Percentiles rank a stretch among this genome's conserved stretches.
Conservation (phyloP, 1,139 yeast genomes). For the Blastobotrys persicus region DNA sequence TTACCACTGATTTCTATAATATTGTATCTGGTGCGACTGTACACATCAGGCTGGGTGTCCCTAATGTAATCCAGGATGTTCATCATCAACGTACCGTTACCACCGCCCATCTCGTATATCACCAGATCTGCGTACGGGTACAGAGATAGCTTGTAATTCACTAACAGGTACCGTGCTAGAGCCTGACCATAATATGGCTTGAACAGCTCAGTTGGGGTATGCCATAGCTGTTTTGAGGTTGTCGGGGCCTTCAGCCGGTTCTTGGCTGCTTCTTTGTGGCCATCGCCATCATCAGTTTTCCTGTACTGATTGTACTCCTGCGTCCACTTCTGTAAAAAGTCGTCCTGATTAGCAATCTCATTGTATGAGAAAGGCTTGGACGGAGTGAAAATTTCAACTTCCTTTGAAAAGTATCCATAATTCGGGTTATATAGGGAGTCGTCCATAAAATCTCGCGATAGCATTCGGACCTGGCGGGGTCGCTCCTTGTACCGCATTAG, state of each 20-base stretch:
- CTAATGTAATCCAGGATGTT: constrained; percentile 70
- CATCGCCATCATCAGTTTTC: constrained; percentile 37
- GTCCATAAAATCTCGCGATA: constrained; percentile 75
- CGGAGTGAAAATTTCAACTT: constrained; percentile 66
- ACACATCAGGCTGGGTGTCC: constrained; percentile 66
- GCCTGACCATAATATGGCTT: constrained; percentile 82
- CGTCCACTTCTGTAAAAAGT: constrained; percentile 68
- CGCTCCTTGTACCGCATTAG: constrained; percentile 48
- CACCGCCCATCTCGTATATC: constrained; percentile 88
- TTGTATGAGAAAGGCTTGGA: constrained; percentile 51
- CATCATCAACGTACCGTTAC: constrained; percentile 83
- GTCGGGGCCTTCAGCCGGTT: constrained; percentile 13
- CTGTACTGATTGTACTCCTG: constrained; percentile 56
- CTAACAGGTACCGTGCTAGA: constrained; percentile 67
- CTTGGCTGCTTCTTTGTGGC: constrained; percentile 15
- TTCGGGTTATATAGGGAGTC: constrained; percentile 78
- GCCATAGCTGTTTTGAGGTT: constrained; percentile 68
- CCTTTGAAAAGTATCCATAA: constrained; percentile 78
- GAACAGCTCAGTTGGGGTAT: constrained; percentile 84
- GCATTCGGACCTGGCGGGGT: constrained; percentile 67
- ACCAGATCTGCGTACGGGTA: constrained; percentile 64
- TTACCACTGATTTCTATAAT: constrained; percentile 75
- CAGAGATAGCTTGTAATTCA: constrained; percentile 65
- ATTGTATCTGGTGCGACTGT: constrained; percentile 62
- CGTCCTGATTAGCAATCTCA: constrained; percentile 61